Evolutionary conservation across 1,284 basidiomycete species (phyloP).

Genomic region (Trametes pubescens): DNA sequence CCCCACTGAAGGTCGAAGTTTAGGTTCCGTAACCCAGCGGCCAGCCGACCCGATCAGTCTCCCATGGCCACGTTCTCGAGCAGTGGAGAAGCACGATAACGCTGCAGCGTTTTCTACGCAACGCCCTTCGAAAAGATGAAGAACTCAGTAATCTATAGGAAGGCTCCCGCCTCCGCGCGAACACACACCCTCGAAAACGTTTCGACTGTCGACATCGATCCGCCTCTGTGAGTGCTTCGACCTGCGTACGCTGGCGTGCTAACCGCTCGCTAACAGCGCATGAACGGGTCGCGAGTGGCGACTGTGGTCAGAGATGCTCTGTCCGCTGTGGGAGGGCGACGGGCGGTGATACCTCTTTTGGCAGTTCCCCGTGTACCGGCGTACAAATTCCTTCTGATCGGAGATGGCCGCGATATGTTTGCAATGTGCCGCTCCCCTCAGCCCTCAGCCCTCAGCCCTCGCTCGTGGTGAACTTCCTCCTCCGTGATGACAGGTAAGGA

Average conservation of each 20-base stretch:
- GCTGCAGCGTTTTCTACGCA: not conserved
- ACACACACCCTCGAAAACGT: not conserved
- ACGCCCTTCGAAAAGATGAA: conserved; percentile 2
- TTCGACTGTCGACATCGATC: not conserved
- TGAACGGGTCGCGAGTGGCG: not conserved
- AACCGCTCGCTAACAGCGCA: not conserved
- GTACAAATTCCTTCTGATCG: not conserved
- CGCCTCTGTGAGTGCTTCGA: too few relatives aligned
- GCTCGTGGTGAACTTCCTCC: not conserved
- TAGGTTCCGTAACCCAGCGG: not conserved
- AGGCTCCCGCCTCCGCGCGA: not conserved
- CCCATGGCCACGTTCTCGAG: not conserved
- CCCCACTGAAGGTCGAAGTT: not conserved
- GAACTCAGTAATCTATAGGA: not conserved
- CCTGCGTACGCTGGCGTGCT: not conserved
- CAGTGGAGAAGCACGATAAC: not conserved
- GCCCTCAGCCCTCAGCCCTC: not conserved
- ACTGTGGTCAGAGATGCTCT: conserved; percentile 7
- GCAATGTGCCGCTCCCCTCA: not conserved
- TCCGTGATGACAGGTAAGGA: not conserved
- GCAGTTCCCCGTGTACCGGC: not conserved
- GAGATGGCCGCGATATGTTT: conserved; percentile 2
- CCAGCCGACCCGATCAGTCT: not conserved
- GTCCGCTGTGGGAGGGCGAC: not conserved
- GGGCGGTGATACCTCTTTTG: not conserved